Evolutionary conservation across 108 stramenopile species (phyloP), one percentile per base, ranked within the genome.

Genomic region (Cyclotella kingstonii): DNA sequence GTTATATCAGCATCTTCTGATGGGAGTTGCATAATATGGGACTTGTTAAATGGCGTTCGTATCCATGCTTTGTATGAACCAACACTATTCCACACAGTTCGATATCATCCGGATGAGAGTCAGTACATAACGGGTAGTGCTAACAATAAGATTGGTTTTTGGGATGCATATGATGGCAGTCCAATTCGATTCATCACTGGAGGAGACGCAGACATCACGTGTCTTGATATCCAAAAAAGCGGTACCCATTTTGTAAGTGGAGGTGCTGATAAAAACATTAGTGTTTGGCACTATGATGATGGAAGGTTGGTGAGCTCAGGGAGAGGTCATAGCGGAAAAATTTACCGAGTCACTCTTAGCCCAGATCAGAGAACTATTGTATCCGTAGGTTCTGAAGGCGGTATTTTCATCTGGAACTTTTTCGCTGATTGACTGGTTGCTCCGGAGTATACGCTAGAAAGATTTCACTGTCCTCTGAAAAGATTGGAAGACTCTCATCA

Each of bases 11-110:
- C 86, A 4, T 85, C 85, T 15, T 76, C 84, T 42, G 94, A 95
- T 71, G 94, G 94, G 23, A 83, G 81, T 36, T 95, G 94, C 73
- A 91, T 95, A 39, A 69, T 90, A 25, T 95, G 91, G 91, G 90
- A 95, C 65, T 75, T 93, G 28, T 36, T 69, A 9, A 78, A 68
- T 31, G 84, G 84, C 23, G 67, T 87, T 12, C 88, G 91, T 22
- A 50, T 81, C 39, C 81, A 80, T 33, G 91, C 94, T 12, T 58
- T 95, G 52, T 91, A 93, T 51, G 94, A 91, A 50, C 77, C 80
- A 31, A 88, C 88, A 27, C 76, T 95, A 14, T 95, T 93, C 73
- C 66, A 78, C 54, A 45, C 63, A 30, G 79, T 86, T 8, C 36
- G 66, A 38, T 95, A 83, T 66, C 94, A 93, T 64, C 94, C 94